Evolutionary conservation across 768 basidiomycete genomes (phyloP).

Genomic region (Arthromyces matolae): DNA sequence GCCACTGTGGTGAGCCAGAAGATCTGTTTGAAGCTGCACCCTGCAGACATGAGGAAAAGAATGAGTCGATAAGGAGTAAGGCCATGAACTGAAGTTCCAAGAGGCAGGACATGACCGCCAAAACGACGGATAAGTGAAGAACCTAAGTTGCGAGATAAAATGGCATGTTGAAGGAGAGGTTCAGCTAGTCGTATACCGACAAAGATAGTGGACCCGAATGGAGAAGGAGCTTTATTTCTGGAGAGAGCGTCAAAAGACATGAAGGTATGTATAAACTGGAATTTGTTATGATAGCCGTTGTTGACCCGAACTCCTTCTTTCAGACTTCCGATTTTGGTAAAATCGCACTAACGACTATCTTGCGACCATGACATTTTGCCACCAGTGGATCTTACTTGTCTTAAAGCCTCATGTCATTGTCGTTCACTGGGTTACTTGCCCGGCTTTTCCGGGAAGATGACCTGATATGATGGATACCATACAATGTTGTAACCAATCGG

Average conservation of each 20-base stretch:
- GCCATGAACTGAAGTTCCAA: slow-evolving; percentile 4
- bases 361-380: neutral
- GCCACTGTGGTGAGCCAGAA: slow-evolving; percentile 8
- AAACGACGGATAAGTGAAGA: slow-evolving; percentile 5
- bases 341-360: slow-evolving; percentile 18
- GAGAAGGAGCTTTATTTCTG: slow-evolving; percentile 10
- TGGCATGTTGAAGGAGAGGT: slow-evolving; percentile 9
- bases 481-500: no score
- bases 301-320: slow-evolving; percentile 11
- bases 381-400: slow-evolving; percentile 7
- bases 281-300: no score
- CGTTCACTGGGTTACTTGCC: slow-evolving; percentile 1
- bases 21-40: slow-evolving; percentile 9
- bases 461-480: neutral
- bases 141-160: slow-evolving; percentile 7
- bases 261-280: no score
- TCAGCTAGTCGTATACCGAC: slow-evolving; percentile 10
- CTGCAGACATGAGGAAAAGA: slow-evolving; percentile 10
- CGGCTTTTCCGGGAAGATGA: slow-evolving; percentile 12
- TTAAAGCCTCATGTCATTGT: slow-evolving; percentile 8
- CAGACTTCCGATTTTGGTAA: slow-evolving; percentile 12
- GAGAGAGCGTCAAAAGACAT: slow-evolving; percentile 6
- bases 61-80: slow-evolving; percentile 12
- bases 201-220: slow-evolving; percentile 9
- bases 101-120: slow-evolving; percentile 2